Conservation (phyloP, 2,329 filamentous ascomycete genomes). For the Colletotrichum sp. region DNA sequence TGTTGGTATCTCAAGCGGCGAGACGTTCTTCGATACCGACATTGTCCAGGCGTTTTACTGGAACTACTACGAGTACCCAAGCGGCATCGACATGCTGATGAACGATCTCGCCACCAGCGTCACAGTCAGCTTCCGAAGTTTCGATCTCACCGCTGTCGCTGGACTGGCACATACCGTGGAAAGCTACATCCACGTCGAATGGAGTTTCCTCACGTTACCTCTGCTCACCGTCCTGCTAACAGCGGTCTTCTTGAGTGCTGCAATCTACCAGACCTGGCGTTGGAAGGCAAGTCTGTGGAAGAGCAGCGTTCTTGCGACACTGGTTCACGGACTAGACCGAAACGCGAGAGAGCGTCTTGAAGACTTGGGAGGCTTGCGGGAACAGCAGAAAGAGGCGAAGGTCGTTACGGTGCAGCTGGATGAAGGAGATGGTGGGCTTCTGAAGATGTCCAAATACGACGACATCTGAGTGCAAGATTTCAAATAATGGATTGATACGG, state of each 20-base stretch:
- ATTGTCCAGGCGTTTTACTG: constrained; percentile 44
- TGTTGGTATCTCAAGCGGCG: constrained; percentile 34
- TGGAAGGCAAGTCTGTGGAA: constrained; percentile 36
- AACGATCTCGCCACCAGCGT: constrained; percentile 37
- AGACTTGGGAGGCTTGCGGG: constrained; percentile 20
- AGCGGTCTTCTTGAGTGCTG: constrained; percentile 31
- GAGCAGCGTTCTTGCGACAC: constrained; percentile 37
- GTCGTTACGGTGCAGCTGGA: constrained; percentile 30
- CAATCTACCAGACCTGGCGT: constrained; percentile 28
- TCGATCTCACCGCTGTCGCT: constrained; percentile 29
- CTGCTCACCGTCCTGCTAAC: constrained; percentile 33
- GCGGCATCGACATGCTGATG: constrained; percentile 38
- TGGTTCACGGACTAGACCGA: constrained; percentile 39
- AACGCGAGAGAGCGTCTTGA: constrained; percentile 27
- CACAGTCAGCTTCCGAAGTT: constrained; percentile 36
- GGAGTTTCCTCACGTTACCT: constrained; percentile 38
- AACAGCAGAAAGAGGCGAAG: constrained; percentile 29
- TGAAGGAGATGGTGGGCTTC: constrained; percentile 23
- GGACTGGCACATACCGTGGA: constrained; percentile 32
- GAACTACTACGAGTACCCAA: constrained; percentile 41
- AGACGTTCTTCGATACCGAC: constrained; percentile 39
- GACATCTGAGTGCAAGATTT: background rate
- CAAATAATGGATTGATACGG: background rate
- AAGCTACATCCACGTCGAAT: constrained; percentile 38
- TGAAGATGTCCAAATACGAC: constrained; percentile 11